Evolutionary conservation across 441 rosid genomes (phyloP).

Genomic region (Gossypium davidsonii): DNA sequence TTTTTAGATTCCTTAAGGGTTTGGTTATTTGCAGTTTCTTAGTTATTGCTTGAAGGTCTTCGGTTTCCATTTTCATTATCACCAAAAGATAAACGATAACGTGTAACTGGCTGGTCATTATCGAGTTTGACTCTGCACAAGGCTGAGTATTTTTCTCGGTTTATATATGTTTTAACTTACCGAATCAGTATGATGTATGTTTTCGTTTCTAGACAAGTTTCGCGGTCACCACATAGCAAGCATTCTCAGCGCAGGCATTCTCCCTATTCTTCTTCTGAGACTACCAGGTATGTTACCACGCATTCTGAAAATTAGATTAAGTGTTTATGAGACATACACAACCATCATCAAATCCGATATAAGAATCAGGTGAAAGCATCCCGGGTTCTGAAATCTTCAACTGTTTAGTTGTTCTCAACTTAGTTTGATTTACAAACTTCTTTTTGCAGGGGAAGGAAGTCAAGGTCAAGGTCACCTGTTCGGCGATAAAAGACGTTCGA

Average conservation of each 20-base stretch:
- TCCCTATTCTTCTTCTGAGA: slow-evolving; percentile 92
- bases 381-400: slow-evolving; percentile 7
- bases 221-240: slow-evolving; percentile 99
- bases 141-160: slow-evolving; percentile 36
- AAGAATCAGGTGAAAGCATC: slow-evolving; percentile 55
- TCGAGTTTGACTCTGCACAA: slow-evolving; percentile 25
- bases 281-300: slow-evolving; percentile 46
- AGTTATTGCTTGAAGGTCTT: slow-evolving; percentile 10
- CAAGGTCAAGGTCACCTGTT: slow-evolving; percentile 74
- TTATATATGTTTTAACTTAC: slow-evolving; percentile 43
- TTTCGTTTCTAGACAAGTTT: slow-evolving; percentile 91
- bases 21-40: slow-evolving; percentile 7
- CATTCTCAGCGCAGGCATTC: slow-evolving; percentile 94
- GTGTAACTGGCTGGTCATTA: slow-evolving; percentile 22
- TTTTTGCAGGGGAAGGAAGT: slow-evolving; percentile 55
- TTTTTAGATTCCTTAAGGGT: background rate
- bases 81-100: slow-evolving; percentile 23
- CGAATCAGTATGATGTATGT: slow-evolving; percentile 71
- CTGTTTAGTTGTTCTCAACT: slow-evolving; percentile 2
- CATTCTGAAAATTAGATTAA: slow-evolving; percentile 30
- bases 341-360: slow-evolving; percentile 19
- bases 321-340: slow-evolving; percentile 34
- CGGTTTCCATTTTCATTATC: slow-evolving; percentile 6
- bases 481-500: slow-evolving; percentile 42
- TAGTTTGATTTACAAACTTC: slow-evolving; percentile 8